A percentile compares a stretch with the other conserved stretches of the same genome.
These are phyloP conservation scores for Colletotrichum higginsianum DNA, from an alignment of 2,329 filamentous ascomycete genomes.

Conservation along the genomic window DNA sequence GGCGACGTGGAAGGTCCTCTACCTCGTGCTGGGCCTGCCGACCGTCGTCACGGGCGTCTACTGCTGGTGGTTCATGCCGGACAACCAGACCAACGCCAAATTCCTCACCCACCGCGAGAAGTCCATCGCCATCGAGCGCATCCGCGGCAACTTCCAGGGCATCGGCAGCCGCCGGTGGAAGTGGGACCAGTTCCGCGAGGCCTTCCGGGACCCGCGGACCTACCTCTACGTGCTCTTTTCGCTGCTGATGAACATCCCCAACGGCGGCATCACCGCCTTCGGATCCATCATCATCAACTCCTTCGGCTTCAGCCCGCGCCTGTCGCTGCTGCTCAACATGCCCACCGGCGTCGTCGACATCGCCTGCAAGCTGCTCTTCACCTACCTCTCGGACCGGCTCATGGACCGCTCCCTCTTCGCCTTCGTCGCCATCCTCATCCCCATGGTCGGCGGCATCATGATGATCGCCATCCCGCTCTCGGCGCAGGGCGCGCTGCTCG, in stretches of 20 bases:
- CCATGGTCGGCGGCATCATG: slow-evolving; percentile 48
- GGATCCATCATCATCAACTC: slow-evolving; percentile 43
- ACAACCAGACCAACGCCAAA: slow-evolving; percentile 70
- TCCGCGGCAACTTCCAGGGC: slow-evolving; percentile 63
- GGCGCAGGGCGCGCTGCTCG: slow-evolving; percentile 44
- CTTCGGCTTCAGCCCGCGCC: slow-evolving; percentile 42
- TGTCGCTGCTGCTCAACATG: slow-evolving; percentile 43
- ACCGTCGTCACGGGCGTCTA: slow-evolving; percentile 44
- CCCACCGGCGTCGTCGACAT: slow-evolving; percentile 43
- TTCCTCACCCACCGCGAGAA: slow-evolving; percentile 71
- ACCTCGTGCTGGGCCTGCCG: slow-evolving; percentile 49
- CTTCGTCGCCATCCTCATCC: slow-evolving; percentile 47
- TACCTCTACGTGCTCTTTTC: slow-evolving; percentile 68
- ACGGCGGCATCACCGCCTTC: slow-evolving; percentile 45
- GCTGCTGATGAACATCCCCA: slow-evolving; percentile 46
- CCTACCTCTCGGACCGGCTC: slow-evolving; percentile 47
- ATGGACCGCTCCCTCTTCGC: slow-evolving; percentile 47
- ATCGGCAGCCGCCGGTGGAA: slow-evolving; percentile 66
- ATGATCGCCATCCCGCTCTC: slow-evolving; percentile 47
- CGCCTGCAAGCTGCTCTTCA: slow-evolving; percentile 45
- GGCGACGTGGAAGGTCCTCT: slow-evolving; percentile 46
- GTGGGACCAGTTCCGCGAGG: slow-evolving; percentile 61
- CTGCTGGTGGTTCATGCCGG: slow-evolving; percentile 59
- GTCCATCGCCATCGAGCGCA: slow-evolving; percentile 63
- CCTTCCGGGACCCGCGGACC: slow-evolving; percentile 64